Percentiles rank a stretch among this genome's conserved stretches.
These are phyloP conservation scores for Crepidotus variabilis DNA, from an alignment of 768 basidiomycete species.

Conservation along the genomic window DNA sequence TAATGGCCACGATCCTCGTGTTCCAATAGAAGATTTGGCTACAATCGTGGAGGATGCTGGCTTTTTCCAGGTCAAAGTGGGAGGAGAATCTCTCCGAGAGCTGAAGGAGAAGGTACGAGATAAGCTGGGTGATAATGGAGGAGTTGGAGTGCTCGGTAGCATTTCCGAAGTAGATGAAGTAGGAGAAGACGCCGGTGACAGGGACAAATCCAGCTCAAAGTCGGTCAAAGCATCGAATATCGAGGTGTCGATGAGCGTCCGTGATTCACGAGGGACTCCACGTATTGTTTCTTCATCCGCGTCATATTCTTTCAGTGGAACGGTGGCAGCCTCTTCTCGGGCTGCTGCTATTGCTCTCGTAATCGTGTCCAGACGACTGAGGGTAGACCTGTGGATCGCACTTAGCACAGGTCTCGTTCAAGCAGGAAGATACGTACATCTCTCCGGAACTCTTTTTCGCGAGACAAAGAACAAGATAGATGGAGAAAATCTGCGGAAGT, in stretches of 20 bases:
- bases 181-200: conserved; percentile 40
- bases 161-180: conserved; percentile 29
- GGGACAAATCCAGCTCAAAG: conserved; percentile 43
- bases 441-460: not conserved
- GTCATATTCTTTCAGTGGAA: conserved; percentile 16
- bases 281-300: conserved; percentile 24
- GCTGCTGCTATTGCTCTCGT: conserved; percentile 20
- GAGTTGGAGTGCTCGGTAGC: conserved; percentile 25
- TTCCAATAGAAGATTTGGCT: conserved; percentile 14
- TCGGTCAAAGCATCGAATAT: conserved; percentile 41
- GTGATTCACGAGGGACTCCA: conserved; percentile 10
- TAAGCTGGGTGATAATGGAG: conserved; percentile 28
- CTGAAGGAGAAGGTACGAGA: conserved; percentile 34
- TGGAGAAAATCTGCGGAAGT: not conserved
- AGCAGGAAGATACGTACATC: not conserved
- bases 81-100: conserved; percentile 20
- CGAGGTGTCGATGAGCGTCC: conserved; percentile 18
- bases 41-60: conserved; percentile 22
- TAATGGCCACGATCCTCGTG: conserved; percentile 41
- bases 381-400: conserved; percentile 17
- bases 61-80: conserved; percentile 14
- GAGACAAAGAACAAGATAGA: not conserved
- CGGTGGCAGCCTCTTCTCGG: conserved; percentile 16
- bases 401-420: conserved; percentile 6
- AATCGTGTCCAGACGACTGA: conserved; percentile 20